Conservation (phyloP, 2,329 filamentous ascomycete genomes). For the Alternaria gaisen region DNA sequence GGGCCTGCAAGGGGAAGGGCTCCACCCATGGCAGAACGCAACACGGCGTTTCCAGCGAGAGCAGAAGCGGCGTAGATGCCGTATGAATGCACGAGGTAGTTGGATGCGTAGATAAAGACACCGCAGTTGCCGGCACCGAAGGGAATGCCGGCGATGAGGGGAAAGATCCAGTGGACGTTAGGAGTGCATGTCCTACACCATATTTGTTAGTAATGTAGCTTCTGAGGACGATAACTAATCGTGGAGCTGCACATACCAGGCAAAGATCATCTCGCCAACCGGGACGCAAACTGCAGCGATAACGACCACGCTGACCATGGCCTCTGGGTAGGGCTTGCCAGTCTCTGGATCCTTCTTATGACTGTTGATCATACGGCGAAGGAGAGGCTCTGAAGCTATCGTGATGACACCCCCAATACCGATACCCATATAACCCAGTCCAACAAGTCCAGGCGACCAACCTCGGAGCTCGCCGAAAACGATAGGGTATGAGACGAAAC, state of each 20-base stretch:
- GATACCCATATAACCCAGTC: conserved; percentile 80
- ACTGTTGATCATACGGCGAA: conserved; percentile 78
- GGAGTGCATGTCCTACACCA: conserved; percentile 64
- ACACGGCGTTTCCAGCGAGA: conserved; percentile 79
- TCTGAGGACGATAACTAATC: not conserved
- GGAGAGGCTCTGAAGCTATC: conserved; percentile 69
- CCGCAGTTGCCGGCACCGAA: conserved; percentile 80
- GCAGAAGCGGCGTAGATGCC: conserved; percentile 84
- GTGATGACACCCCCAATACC: conserved; percentile 64
- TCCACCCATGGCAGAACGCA: conserved; percentile 78
- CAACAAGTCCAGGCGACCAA: conserved; percentile 76
- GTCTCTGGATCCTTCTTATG: conserved; percentile 79
- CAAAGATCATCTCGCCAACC: conserved; percentile 83
- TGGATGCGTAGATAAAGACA: conserved; percentile 83
- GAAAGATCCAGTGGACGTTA: conserved; percentile 82
- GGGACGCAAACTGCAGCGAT: conserved; percentile 78
- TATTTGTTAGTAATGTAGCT: not conserved
- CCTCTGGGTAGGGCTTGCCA: conserved; percentile 77
- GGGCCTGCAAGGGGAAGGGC: conserved; percentile 78
- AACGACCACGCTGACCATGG: conserved; percentile 81
- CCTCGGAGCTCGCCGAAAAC: conserved; percentile 79
- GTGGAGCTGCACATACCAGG: conserved; percentile 63
- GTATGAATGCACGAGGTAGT: conserved; percentile 81
- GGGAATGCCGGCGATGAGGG: conserved; percentile 79
- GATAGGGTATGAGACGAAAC: conserved; percentile 89